Conservation (phyloP, 805 yeast genomes). For the Saccharomycopsis olivae region DNA sequence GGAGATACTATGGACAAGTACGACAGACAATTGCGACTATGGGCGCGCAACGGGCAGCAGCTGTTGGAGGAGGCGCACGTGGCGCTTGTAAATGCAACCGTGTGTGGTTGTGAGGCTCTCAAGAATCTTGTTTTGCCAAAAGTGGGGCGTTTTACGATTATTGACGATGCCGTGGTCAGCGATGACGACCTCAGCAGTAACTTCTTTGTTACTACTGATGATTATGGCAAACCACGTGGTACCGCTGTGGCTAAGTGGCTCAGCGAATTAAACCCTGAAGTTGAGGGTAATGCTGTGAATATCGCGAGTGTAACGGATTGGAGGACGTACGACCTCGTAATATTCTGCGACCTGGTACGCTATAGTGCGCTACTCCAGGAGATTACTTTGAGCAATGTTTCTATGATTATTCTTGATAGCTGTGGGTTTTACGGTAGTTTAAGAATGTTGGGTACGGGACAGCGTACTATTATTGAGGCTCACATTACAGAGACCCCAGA, state of each 20-base stretch:
- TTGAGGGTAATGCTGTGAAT: too few relatives aligned
- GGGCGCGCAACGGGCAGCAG: slow-evolving; percentile 74
- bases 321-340: too few relatives aligned
- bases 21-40: slow-evolving; percentile 80
- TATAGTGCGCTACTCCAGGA: not conserved
- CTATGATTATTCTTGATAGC: not conserved
- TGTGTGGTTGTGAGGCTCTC: slow-evolving; percentile 54
- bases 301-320: too few relatives aligned
- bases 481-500: slow-evolving; percentile 53
- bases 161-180: slow-evolving; percentile 36
- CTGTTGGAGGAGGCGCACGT: slow-evolving; percentile 46
- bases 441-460: slow-evolving; percentile 41
- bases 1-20: too few relatives aligned
- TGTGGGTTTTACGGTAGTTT: slow-evolving; percentile 45
- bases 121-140: slow-evolving; percentile 78
- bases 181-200: slow-evolving; percentile 41
- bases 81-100: slow-evolving; percentile 47
- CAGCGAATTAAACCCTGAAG: slow-evolving; percentile 41
- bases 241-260: slow-evolving; percentile 31
- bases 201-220: slow-evolving; percentile 44
- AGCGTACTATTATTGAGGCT: slow-evolving; percentile 58
- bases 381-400: not conserved
- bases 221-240: slow-evolving; percentile 34
- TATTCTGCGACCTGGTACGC: too few relatives aligned
- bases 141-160: slow-evolving; percentile 51